A percentile compares a stretch with the other conserved stretches of the same genome.
These are phyloP conservation scores for Priceomyces castillae DNA, from an alignment of 805 yeast species.

Conservation along the genomic window DNA sequence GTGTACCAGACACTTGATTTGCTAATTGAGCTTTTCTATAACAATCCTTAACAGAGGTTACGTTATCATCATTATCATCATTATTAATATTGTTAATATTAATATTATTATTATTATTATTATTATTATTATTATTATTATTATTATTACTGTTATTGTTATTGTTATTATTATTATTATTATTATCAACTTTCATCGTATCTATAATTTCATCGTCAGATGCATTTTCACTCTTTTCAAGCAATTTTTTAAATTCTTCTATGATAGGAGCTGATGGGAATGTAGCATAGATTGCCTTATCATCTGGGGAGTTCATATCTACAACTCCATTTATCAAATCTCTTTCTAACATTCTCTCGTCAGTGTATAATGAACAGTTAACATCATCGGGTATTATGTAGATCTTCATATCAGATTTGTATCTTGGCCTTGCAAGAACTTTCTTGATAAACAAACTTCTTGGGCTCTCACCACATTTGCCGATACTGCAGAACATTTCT, in stretches of 20 bases:
- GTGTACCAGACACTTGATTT: conserved; percentile 1
- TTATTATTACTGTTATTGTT: not conserved
- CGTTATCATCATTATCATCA: not conserved
- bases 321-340: conserved; percentile 51
- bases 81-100: not conserved
- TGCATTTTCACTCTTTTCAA: conserved; percentile 1
- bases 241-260: conserved; percentile 8
- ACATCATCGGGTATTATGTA: conserved; percentile 46
- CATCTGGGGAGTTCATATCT: conserved; percentile 26
- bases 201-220: not conserved
- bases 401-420: conserved; percentile 62
- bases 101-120: too few relatives aligned
- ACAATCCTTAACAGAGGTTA: not conserved
- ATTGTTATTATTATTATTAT: not conserved
- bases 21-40: not conserved
- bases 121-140: too few relatives aligned
- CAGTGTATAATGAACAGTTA: conserved; percentile 43
- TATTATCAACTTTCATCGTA: too few relatives aligned
- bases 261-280: conserved; percentile 16
- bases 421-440: conserved; percentile 58
- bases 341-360: conserved; percentile 48
- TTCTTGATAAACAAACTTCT: conserved; percentile 52
- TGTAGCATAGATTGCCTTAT: conserved; percentile 17
- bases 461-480: conserved; percentile 42
- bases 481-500: conserved; percentile 39